These are phyloP conservation scores for Neopestalotiopsis rosae DNA, from an alignment of 2,329 filamentous ascomycete species.

Conservation along the genomic window DNA sequence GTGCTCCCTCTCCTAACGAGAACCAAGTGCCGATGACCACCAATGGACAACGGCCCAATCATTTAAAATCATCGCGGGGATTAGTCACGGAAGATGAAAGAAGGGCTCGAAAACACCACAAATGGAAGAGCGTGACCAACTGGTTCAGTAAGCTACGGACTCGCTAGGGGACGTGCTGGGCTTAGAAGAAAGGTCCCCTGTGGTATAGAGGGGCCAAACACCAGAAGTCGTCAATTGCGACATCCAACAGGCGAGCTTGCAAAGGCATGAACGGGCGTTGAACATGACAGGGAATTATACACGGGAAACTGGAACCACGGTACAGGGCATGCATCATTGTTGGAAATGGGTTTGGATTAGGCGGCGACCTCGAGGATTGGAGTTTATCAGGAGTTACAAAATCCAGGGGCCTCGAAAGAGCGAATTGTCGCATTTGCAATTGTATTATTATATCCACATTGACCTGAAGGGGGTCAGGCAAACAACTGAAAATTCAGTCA, in stretches of 20 bases:
- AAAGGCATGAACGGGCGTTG: background rate
- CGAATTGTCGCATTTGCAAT: background rate
- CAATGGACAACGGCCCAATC: background rate
- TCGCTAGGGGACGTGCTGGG: constrained; percentile 30
- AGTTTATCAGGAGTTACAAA: background rate
- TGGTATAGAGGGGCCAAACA: no score
- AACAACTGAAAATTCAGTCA: background rate
- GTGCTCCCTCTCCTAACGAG: constrained; percentile 11
- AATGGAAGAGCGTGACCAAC: constrained; percentile 36
- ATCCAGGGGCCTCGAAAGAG: background rate
- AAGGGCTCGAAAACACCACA: constrained; percentile 27
- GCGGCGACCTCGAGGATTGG: constrained; percentile 8
- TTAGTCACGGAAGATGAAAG: constrained; percentile 20
- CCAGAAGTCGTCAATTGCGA: background rate
- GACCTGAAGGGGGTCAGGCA: background rate
- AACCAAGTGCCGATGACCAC: background rate
- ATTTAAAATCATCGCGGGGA: background rate
- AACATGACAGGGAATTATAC: background rate
- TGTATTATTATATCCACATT: background rate
- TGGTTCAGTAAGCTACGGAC: constrained; percentile 39
- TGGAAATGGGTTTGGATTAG: background rate
- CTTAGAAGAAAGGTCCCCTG: background rate
- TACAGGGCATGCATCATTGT: constrained; percentile 5
- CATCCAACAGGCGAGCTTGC: background rate
- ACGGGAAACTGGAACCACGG: background rate